Evolutionary conservation across 1,139 yeast species (phyloP).

Genomic region (Lizanozyma gosingica): DNA sequence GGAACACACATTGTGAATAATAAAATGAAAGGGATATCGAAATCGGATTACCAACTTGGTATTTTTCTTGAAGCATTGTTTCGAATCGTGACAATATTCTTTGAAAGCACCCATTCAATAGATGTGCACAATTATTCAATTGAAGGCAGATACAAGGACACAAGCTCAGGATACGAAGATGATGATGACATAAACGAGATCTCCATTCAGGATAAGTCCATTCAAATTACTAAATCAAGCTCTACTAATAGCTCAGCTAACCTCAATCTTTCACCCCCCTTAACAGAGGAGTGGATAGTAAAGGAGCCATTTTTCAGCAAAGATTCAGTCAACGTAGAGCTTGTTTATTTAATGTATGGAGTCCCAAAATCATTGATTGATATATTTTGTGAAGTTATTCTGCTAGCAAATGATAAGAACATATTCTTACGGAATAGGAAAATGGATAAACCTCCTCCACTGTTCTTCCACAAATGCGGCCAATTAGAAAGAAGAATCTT

Average conservation of each 20-base stretch:
- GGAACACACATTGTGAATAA: conserved; percentile 27
- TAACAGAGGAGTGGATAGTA: neutral
- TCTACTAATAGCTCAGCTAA: neutral
- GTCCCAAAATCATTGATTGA: conserved; percentile 28
- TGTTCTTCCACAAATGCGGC: conserved; percentile 37
- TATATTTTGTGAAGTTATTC: conserved; percentile 27
- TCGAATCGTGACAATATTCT: conserved; percentile 21
- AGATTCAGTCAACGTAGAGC: neutral
- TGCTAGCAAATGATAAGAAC: conserved; percentile 35
- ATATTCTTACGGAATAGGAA: conserved; percentile 16
- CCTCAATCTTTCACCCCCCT: too few species aligned
- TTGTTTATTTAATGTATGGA: conserved; percentile 29
- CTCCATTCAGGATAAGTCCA: neutral
- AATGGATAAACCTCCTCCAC: conserved; percentile 27
- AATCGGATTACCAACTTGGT: conserved; percentile 6
- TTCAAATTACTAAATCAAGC: neutral
- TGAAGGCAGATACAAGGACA: conserved; percentile 20
- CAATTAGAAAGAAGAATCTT: conserved; percentile 30
- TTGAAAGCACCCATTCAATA: conserved; percentile 32
- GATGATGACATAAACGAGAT: conserved; percentile 3
- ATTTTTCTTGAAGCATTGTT: conserved; percentile 16
- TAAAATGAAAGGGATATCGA: conserved; percentile 6
- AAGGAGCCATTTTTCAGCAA: neutral
- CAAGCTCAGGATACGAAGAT: conserved; percentile 21
- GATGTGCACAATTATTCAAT: conserved; percentile 31